phyloP scores from a whole-genome alignment of 225 moss, liverwort and hornwort genomes.

The Pseudisothecium myosuroides region DNA sequence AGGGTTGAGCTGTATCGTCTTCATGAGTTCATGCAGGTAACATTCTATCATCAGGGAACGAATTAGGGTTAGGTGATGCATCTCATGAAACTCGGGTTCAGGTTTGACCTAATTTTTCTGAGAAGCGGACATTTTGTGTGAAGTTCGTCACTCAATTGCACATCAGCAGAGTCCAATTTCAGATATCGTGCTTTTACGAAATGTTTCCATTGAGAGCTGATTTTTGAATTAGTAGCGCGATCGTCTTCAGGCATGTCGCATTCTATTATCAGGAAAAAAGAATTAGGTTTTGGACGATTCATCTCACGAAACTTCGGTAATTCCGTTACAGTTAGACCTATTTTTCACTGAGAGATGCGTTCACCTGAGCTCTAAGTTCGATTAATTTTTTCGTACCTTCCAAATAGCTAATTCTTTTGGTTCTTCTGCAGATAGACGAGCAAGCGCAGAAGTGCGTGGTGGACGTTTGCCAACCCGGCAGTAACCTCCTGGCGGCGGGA shows the following conservation, averaged over 20 bases:
- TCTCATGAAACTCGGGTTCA: not conserved
- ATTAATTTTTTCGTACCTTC: not conserved
- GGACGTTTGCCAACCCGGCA: slow-evolving; percentile 90
- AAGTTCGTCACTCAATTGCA: not conserved
- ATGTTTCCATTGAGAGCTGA: not conserved
- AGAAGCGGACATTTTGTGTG: not conserved
- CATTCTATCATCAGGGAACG: not conserved
- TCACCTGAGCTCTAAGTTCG: not conserved
- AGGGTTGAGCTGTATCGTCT: not conserved
- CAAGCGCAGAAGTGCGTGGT: slow-evolving; percentile 63
- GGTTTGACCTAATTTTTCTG: not conserved
- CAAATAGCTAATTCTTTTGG: not conserved
- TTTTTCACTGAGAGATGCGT: not conserved
- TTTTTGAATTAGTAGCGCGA: not conserved
- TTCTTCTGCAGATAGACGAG: slow-evolving; percentile 55
- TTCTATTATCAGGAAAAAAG: not conserved
- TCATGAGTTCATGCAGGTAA: not conserved
- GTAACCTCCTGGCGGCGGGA: slow-evolving; percentile 78
- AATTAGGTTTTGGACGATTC: not conserved
- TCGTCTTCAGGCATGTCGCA: not conserved
- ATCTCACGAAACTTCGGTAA: not conserved
- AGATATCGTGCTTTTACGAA: not conserved
- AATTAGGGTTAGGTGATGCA: not conserved
- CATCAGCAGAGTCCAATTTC: not conserved
- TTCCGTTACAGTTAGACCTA: not conserved